phyloP scores from a whole-genome alignment of 2,329 filamentous ascomycete genomes.

The Claviceps maximensis region DNA sequence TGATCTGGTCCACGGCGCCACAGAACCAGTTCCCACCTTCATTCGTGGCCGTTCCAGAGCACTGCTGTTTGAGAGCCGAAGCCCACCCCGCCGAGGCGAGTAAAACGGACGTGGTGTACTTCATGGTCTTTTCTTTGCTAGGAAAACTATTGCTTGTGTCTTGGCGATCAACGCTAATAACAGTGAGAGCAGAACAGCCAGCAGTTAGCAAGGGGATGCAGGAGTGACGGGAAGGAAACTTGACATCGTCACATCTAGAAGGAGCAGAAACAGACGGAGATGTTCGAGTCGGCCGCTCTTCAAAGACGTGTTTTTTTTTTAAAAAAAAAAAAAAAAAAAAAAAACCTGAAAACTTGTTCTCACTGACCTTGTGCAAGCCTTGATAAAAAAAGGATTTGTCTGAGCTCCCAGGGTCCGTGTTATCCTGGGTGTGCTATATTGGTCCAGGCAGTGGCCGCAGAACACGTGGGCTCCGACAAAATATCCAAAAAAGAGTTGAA shows the following conservation, averaged over 20 bases:
- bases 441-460: not conserved
- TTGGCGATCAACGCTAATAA: not conserved
- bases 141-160: not conserved
- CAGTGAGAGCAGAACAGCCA: no score
- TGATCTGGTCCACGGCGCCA: slow-evolving; percentile 49
- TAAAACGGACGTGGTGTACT: slow-evolving; percentile 13
- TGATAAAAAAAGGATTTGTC: not conserved
- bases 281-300: not conserved
- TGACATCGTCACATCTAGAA: not conserved
- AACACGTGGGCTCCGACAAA: not conserved
- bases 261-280: not conserved
- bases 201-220: not conserved
- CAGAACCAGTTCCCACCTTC: slow-evolving; percentile 53
- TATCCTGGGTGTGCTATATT: not conserved
- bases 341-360: no score
- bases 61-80: slow-evolving; percentile 21
- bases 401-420: not conserved
- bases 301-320: not conserved
- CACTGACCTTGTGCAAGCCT: not conserved
- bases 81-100: slow-evolving; percentile 18
- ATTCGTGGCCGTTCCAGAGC: slow-evolving; percentile 19
- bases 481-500: not conserved
- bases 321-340: no score
- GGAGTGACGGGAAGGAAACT: not conserved
- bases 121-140: slow-evolving; percentile 18